Base-by-base conservation (phyloP, 192 early-diverging fungal genomes). In the Podila epigama region DNA sequence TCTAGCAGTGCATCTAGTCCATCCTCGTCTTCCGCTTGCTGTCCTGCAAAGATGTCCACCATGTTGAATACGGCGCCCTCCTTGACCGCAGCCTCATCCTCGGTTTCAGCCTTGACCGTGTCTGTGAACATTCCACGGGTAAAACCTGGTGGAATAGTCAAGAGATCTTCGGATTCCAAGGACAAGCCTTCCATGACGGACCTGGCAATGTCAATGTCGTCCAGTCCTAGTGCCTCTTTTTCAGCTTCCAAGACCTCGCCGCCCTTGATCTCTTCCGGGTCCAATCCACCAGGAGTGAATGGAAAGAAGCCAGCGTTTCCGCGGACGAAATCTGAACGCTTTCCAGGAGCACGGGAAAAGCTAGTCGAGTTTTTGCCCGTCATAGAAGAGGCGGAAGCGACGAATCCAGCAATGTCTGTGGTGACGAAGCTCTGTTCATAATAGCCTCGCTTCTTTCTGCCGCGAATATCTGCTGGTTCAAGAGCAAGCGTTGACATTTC, bases 281-380 rank as follows among this genome's bases (percentile, higher is more conserved):
- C 90, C 61, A 91, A 71, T 20, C 92, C 90, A 66, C 86, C 94
- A 5, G 93, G 93, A 5, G 89, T 85, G 71, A 96, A 96, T 1
- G 93, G 94, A 51, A 91, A 82, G 51, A 89, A 85, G 6, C 87
- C 82, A 4, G 88, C 86, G 22, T 79, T 80, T 12, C 94, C 93
- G 15, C 89, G 83, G 1, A 94, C 92, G 65, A 92, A 94, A 64
- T 90, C 84, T n/a, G 83, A 61, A 22, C 80, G 50, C 4, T 69
- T 75, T 1, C 84, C 82, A 56, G 89, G 83, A 15, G 85, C 83
- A 20, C 94, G 83, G 2, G 82, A 70, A 16, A 96, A 84, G n/a
- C 89, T 91, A 0, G 91, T 91, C 22, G 94, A 92, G 61, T 92
- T 93, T 37, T 80, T 84, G 16, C 82, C 80, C 3, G 82, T 83